These are phyloP conservation scores for Rhodotorula graminis DNA, from an alignment of 768 basidiomycete genomes.

Conservation along the genomic window DNA sequence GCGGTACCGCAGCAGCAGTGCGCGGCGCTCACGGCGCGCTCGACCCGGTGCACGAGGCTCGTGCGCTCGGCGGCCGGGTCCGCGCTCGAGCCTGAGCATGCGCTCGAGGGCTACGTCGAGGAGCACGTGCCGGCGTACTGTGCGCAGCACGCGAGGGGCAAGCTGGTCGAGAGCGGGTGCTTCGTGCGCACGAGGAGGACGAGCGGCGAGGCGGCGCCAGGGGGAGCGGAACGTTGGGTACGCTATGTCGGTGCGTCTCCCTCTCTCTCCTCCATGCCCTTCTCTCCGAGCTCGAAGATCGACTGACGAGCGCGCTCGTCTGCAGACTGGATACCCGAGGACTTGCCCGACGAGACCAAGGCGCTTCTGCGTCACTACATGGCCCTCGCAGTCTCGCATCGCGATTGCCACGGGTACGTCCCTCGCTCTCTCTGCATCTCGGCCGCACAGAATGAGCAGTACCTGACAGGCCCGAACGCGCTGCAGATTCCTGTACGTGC, in stretches of 20 bases:
- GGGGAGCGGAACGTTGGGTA: not conserved
- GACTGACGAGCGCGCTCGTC: not conserved
- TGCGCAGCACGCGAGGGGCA: slow-evolving; percentile 7
- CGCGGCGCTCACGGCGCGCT: not conserved
- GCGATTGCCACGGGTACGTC: slow-evolving; percentile 1
- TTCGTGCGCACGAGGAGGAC: not conserved
- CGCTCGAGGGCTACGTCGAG: not conserved
- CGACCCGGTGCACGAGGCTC: not conserved
- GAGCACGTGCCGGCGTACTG: not conserved
- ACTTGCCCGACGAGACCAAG: slow-evolving; percentile 14
- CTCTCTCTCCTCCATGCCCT: not conserved
- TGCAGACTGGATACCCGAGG: slow-evolving; percentile 29
- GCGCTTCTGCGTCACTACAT: slow-evolving; percentile 2
- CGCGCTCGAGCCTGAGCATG: not conserved
- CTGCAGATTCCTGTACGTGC: slow-evolving; percentile 29
- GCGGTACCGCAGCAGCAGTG: not conserved
- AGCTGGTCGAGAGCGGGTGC: slow-evolving; percentile 2
- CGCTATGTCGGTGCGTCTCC: slow-evolving; percentile 4
- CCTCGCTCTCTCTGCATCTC: too few species aligned
- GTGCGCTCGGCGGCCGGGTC: not conserved
- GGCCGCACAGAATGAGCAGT: too few species aligned
- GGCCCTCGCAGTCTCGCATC: not conserved
- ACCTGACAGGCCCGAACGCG: too few species aligned
- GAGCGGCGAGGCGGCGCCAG: too few species aligned
- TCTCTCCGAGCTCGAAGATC: not conserved